phyloP scores from a whole-genome alignment of 1,284 basidiomycete genomes.

The Gymnopus androsaceus region DNA sequence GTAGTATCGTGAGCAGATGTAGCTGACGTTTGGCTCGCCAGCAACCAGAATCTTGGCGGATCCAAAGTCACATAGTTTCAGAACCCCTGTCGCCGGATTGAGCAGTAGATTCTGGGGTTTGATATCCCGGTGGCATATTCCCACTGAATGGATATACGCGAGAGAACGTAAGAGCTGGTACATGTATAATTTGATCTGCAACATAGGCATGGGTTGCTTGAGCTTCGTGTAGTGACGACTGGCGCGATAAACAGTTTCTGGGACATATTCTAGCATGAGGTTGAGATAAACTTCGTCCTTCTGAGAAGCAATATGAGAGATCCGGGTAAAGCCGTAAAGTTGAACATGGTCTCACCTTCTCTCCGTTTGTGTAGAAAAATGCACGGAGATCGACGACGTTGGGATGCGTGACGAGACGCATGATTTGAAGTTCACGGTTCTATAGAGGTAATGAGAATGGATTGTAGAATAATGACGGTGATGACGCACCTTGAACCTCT shows the following conservation, averaged over 20 bases:
- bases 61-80: conserved; percentile 99
- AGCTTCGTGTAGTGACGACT: conserved; percentile 99
- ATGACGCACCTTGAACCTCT: conserved; percentile 93
- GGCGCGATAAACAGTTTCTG: conserved; percentile 98
- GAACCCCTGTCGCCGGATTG: conserved; percentile 93
- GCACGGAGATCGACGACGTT: conserved; percentile 98
- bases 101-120: conserved; percentile 98
- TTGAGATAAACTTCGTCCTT: conserved; percentile 99
- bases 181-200: conserved; percentile 98
- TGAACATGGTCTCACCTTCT: conserved; percentile 69
- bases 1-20: conserved; percentile 99
- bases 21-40: conserved; percentile 98
- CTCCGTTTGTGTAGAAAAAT: conserved; percentile 99
- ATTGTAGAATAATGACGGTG: conserved; percentile 22
- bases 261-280: conserved; percentile 98
- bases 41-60: conserved; percentile 98
- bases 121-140: conserved; percentile 98
- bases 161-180: conserved; percentile 96
- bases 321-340: conserved; percentile 17
- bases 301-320: conserved; percentile 45
- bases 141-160: conserved; percentile 97
- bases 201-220: conserved; percentile 99
- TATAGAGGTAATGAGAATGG: conserved; percentile 34
- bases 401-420: conserved; percentile 96
- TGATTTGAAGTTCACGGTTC: conserved; percentile 99